Conservation (phyloP, 768 basidiomycete genomes). For the Termitomyces sp. region DNA sequence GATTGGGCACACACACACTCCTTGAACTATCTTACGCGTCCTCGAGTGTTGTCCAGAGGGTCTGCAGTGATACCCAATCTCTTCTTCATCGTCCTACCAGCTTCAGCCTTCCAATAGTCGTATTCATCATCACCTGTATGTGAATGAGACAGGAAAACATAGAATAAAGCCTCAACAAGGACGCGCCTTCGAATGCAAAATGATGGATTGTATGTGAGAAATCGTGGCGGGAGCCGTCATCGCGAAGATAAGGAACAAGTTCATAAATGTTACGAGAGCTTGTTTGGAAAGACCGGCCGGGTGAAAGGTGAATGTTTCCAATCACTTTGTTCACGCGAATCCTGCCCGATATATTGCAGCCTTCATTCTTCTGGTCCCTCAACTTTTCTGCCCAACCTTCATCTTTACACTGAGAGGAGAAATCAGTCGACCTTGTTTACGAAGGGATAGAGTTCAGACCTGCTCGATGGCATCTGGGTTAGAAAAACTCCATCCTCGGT, state of each 20-base stretch:
- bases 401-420: constrained; percentile 62
- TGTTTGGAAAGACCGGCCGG: constrained; percentile 92
- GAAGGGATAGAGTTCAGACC: constrained; percentile 37
- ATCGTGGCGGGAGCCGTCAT: constrained; percentile 85
- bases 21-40: constrained; percentile 36
- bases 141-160: background rate
- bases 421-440: background rate
- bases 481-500: constrained; percentile 92
- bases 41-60: constrained; percentile 69
- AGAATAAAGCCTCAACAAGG: background rate
- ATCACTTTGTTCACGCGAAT: constrained; percentile 96
- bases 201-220: constrained; percentile 86
- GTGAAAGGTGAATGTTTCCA: constrained; percentile 92
- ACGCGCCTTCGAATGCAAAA: constrained; percentile 65
- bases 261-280: constrained; percentile 77
- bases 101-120: constrained; percentile 57
- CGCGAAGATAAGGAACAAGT: constrained; percentile 90
- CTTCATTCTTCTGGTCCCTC: constrained; percentile 87
- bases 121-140: constrained; percentile 72
- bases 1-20: background rate
- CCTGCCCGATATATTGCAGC: constrained; percentile 89
- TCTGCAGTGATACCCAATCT: constrained; percentile 69
- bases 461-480: constrained; percentile 92
- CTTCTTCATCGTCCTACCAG: constrained; percentile 59
- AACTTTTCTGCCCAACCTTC: constrained; percentile 97